Evolutionary conservation across 495 filamentous ascomycete genomes (phyloP), one percentile per base, ranked within the genome.

Genomic region (Paragyromitra xinjiangensis): DNA sequence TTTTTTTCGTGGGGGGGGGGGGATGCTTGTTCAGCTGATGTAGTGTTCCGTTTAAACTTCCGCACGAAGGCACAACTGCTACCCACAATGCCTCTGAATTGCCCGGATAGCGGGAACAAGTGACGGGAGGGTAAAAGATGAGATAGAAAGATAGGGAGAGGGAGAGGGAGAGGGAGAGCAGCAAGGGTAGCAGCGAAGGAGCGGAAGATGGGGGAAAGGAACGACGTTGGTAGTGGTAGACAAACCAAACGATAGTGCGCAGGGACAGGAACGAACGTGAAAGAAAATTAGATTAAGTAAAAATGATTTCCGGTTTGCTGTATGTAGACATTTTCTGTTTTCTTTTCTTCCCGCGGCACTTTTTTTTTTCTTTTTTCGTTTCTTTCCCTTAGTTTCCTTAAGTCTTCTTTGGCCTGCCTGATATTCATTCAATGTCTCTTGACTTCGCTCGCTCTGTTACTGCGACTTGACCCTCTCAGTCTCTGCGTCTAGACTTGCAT

Each of bases 21-120:
- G 66, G 76, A 62, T 79, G 75, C 75, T 72, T 79, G 77, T 79
- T 73, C 77, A 79, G 77, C 77, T 79, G 77, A 79, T 79, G 77
- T 79, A 51, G 77, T 72, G 51, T 44, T 48, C 74, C 74, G 77
- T 79, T 78, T 79, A 62, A 71, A 78, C 42, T 78, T 79, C 67
- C 67, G 64, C 29, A 34, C 45, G 55, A 77, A 73, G 69, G 37
- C 50, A 77, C 69, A 62, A 55, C 63, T 68, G 61, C 42, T 66
- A 51, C 50, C 73, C 59, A 62, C 34, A 78, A 79, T 67, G 34
- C 62, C 75, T 51, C 77, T 78, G 61, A 34, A 34, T 34, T 34
- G 29, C 4, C 4, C 29, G 29, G 29, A 34, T 3, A 3, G 29
- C 9, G 37, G 75, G 58, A 71, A 78, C 73, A 58, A 78, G 75